phyloP scores from a whole-genome alignment of 345 rosid species.

The Populus tremula region DNA sequence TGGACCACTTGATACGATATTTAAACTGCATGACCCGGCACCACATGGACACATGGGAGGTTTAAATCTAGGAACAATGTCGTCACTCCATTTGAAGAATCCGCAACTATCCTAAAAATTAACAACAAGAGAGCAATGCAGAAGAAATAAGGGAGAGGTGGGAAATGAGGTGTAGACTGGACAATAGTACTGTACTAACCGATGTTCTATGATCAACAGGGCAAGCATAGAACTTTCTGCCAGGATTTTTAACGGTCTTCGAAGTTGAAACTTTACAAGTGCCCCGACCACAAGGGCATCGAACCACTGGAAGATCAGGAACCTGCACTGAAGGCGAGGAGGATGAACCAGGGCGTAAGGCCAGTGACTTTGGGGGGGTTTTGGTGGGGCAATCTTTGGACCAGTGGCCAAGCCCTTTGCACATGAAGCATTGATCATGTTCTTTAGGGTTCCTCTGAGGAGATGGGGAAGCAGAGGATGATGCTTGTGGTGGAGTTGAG shows the following conservation, averaged over 20 bases:
- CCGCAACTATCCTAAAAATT: not conserved
- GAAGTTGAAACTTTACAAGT: conserved; percentile 3
- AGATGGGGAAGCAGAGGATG: not conserved
- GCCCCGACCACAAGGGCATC: conserved; percentile 21
- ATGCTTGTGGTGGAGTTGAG: not conserved
- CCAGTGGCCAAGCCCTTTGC: conserved; percentile 20
- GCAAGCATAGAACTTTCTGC: conserved; percentile 18
- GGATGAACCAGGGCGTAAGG: not conserved
- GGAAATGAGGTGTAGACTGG: no score
- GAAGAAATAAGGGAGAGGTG: not conserved
- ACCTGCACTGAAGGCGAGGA: not conserved
- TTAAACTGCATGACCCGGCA: conserved; percentile 13
- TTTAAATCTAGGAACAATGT: not conserved
- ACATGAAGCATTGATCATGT: not conserved
- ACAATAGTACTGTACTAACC: not conserved
- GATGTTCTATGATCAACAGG: not conserved
- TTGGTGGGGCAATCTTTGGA: conserved; percentile 8
- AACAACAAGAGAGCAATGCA: not conserved
- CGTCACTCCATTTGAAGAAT: conserved; percentile 19
- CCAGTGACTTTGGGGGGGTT: conserved; percentile 3
- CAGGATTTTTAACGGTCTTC: not conserved
- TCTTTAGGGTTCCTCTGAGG: not conserved
- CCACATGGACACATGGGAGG: conserved; percentile 27
- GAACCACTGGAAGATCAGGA: conserved; percentile 8
- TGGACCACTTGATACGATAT: not conserved